Conservation (phyloP, 1,139 yeast genomes). For the Debaryomyces sp. region DNA sequence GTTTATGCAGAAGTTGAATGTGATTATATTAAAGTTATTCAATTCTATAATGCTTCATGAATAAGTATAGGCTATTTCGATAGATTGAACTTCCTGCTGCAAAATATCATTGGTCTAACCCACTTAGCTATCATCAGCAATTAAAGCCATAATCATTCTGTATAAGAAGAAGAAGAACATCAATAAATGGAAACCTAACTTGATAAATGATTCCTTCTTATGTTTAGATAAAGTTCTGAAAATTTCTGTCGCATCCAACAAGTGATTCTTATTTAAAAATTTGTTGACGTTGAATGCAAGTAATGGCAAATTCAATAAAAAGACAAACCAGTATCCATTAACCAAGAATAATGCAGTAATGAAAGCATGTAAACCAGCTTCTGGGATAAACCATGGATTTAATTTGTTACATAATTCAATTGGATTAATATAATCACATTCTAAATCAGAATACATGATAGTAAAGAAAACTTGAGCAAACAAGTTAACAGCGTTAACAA, state of each 20-base stretch:
- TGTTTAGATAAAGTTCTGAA: constrained; percentile 92
- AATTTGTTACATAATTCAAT: constrained; percentile 93
- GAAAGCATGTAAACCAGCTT: constrained; percentile 81
- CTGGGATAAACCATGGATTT: constrained; percentile 89
- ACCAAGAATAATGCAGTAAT: constrained; percentile 71
- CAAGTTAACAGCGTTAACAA: constrained; percentile 82
- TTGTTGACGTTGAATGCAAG: constrained; percentile 81
- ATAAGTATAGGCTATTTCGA: neutral
- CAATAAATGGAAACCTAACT: constrained; percentile 87
- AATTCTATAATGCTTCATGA: constrained; percentile 7
- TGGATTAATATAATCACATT: constrained; percentile 95
- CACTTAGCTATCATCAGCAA: constrained; percentile 55
- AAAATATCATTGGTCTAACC: neutral
- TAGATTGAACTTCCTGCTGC: neutral
- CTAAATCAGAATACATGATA: constrained; percentile 90
- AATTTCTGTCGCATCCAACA: constrained; percentile 96
- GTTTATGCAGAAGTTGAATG: constrained; percentile 6
- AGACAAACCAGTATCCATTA: constrained; percentile 93
- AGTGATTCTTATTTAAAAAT: constrained; percentile 72
- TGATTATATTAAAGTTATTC: neutral
- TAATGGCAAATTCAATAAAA: constrained; percentile 83
- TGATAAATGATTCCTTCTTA: constrained; percentile 88
- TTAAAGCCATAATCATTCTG: constrained; percentile 95
- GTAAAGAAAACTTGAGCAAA: constrained; percentile 92
- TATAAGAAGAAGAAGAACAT: constrained; percentile 95